These are phyloP conservation scores for Chenopodium suecicum DNA, from an alignment of 148 eudicot genomes.

Conservation along the genomic window DNA sequence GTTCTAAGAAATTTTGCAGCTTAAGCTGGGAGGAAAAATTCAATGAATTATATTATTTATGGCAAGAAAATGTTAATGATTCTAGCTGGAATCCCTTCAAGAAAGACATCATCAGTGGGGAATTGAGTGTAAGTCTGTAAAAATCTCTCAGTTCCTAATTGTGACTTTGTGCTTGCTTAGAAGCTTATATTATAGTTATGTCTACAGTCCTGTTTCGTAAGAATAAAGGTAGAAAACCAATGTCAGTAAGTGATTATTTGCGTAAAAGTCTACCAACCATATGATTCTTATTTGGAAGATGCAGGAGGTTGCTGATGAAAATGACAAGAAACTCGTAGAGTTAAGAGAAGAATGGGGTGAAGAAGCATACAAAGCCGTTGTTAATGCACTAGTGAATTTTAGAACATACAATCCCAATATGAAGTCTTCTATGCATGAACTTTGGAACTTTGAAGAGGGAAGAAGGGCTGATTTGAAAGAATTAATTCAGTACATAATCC, in stretches of 20 bases:
- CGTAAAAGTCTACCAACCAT: not conserved
- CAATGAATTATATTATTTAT: conserved; percentile 4
- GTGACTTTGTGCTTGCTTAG: not conserved
- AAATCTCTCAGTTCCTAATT: not conserved
- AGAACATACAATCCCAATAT: not conserved
- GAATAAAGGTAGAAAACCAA: not conserved
- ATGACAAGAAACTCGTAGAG: conserved; percentile 19
- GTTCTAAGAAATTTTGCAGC: conserved; percentile 15
- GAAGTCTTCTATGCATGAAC: conserved; percentile 14
- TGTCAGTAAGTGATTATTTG: not conserved
- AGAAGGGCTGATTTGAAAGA: conserved; percentile 22
- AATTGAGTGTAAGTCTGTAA: conserved; percentile 14
- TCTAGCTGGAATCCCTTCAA: conserved; percentile 27
- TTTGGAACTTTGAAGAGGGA: conserved; percentile 25
- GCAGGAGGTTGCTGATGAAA: conserved; percentile 24
- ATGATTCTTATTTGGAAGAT: conserved; percentile 4
- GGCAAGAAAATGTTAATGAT: conserved; percentile 21
- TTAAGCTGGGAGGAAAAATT: conserved; percentile 16
- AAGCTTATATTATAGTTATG: conserved; percentile 5
- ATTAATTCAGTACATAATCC: conserved; percentile 10
- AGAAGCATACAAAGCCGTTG: conserved; percentile 21
- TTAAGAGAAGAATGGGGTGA: conserved; percentile 23
- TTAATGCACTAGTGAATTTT: conserved; percentile 2
- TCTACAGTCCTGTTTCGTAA: not conserved
- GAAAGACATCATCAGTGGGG: conserved; percentile 9